Evolutionary conservation across 305 asterid genomes (phyloP).

Genomic region (Fraxinus xanthoxyloides): DNA sequence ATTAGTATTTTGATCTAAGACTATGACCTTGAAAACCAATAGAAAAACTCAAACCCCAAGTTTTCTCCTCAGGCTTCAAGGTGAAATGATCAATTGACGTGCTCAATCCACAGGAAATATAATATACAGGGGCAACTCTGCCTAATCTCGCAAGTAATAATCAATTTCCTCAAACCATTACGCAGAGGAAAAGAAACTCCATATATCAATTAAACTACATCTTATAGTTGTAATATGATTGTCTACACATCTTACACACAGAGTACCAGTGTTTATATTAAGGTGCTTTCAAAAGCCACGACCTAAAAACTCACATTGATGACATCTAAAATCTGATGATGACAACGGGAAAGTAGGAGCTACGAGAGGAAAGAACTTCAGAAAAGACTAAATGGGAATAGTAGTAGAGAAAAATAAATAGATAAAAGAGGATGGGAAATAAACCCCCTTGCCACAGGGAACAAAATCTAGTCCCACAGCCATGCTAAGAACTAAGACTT

Average conservation of each 20-base stretch:
- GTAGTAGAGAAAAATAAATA: constrained; percentile 4
- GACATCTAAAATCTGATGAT: constrained; percentile 21
- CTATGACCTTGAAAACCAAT: constrained; percentile 10
- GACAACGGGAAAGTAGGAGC: constrained; percentile 16
- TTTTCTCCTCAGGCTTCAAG: constrained; percentile 18
- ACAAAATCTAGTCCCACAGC: constrained; percentile 7
- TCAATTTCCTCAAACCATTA: constrained; percentile 23
- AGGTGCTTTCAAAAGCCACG: constrained; percentile 24
- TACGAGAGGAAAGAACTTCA: constrained; percentile 15
- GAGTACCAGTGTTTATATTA: constrained; percentile 21
- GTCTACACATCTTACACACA: constrained; percentile 26
- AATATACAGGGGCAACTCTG: constrained; percentile 17
- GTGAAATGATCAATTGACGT: constrained; percentile 16
- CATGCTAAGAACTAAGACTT: constrained; percentile 15
- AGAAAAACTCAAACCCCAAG: constrained; percentile 13
- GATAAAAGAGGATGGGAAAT: not conserved
- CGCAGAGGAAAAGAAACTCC: constrained; percentile 21
- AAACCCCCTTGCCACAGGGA: constrained; percentile 11
- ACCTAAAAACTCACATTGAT: constrained; percentile 26
- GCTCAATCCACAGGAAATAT: constrained; percentile 25
- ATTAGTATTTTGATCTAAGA: constrained; percentile 2
- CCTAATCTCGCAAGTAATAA: constrained; percentile 25
- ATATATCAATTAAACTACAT: constrained; percentile 12
- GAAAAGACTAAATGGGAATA: not conserved
- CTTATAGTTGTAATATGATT: constrained; percentile 25